Evolutionary conservation across 495 filamentous ascomycete species (phyloP).

Genomic region (Tirmania nivea): DNA sequence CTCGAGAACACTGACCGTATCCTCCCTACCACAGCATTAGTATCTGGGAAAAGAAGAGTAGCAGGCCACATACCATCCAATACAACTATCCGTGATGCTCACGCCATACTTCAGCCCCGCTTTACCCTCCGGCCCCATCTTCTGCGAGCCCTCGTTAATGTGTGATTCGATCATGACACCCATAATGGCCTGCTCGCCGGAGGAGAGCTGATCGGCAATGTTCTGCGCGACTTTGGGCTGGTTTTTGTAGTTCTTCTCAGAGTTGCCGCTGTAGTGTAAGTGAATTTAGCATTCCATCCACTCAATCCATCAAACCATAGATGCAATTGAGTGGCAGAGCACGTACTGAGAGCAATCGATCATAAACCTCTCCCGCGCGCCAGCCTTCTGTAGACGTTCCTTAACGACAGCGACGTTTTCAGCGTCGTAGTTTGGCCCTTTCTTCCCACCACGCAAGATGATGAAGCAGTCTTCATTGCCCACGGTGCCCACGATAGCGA

Average conservation of each 20-base stretch:
- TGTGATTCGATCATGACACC: conserved; percentile 98
- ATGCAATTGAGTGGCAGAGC: no score
- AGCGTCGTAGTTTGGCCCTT: conserved; percentile 82
- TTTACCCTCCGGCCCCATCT: conserved; percentile 78
- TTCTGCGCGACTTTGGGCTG: conserved; percentile 81
- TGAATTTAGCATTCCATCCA: no score
- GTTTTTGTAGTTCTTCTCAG: conserved; percentile 86
- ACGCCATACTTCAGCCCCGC: conserved; percentile 78
- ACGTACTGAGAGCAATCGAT: conserved; percentile 73
- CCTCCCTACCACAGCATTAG: conserved; percentile 27
- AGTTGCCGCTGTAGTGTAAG: conserved; percentile 38
- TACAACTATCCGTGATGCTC: conserved; percentile 95
- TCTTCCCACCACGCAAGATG: conserved; percentile 82
- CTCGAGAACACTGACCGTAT: conserved; percentile 66
- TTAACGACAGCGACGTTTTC: conserved; percentile 61
- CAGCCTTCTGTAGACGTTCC: conserved; percentile 41
- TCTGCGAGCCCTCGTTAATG: conserved; percentile 86
- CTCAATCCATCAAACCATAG: no score
- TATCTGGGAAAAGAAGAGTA: not conserved
- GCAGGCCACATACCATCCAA: conserved; percentile 36
- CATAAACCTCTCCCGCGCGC: conserved; percentile 61
- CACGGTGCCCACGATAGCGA: conserved; percentile 82
- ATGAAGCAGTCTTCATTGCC: conserved; percentile 98
- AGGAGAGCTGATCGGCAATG: conserved; percentile 62
- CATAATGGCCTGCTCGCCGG: conserved; percentile 75